Evolutionary conservation across 2,329 filamentous ascomycete genomes (phyloP).

Genomic region (Colletotrichum graminicola): DNA sequence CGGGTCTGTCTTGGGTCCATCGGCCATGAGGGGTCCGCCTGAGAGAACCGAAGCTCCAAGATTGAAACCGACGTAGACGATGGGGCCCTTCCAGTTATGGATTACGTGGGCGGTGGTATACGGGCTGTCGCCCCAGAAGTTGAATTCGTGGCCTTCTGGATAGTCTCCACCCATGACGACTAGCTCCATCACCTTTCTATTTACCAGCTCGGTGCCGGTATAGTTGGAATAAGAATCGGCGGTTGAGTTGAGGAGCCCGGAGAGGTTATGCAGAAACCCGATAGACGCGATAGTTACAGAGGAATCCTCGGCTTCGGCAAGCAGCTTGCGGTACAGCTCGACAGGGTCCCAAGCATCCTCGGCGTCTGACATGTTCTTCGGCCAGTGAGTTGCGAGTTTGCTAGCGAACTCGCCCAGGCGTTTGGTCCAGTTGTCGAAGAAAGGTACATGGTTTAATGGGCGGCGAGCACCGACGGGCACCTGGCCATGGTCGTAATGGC

Average conservation of each 20-base stretch:
- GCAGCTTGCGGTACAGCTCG: constrained; percentile 57
- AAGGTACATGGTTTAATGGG: constrained; percentile 57
- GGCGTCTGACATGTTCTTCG: constrained; percentile 51
- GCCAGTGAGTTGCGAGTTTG: constrained; percentile 59
- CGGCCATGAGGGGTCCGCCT: constrained; percentile 52
- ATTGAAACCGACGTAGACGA: constrained; percentile 58
- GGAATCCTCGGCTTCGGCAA: constrained; percentile 53
- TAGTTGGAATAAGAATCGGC: constrained; percentile 55
- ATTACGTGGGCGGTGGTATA: constrained; percentile 57
- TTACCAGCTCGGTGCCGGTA: constrained; percentile 56
- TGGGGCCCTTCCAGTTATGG: constrained; percentile 55
- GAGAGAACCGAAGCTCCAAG: constrained; percentile 57
- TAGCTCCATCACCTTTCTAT: constrained; percentile 60
- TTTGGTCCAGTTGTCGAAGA: constrained; percentile 57
- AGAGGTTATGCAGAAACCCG: constrained; percentile 62
- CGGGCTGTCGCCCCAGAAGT: constrained; percentile 59
- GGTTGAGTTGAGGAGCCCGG: constrained; percentile 59
- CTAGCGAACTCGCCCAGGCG: constrained; percentile 58
- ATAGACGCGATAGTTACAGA: constrained; percentile 61
- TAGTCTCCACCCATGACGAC: constrained; percentile 67
- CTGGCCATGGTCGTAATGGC: constrained; percentile 53
- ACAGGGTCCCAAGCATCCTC: constrained; percentile 57
- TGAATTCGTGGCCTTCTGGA: constrained; percentile 61
- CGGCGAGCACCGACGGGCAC: constrained; percentile 55
- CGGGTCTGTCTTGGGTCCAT: constrained; percentile 51